Conservation (phyloP, 2,329 filamentous ascomycete genomes). For the Fusarium dimerum region DNA sequence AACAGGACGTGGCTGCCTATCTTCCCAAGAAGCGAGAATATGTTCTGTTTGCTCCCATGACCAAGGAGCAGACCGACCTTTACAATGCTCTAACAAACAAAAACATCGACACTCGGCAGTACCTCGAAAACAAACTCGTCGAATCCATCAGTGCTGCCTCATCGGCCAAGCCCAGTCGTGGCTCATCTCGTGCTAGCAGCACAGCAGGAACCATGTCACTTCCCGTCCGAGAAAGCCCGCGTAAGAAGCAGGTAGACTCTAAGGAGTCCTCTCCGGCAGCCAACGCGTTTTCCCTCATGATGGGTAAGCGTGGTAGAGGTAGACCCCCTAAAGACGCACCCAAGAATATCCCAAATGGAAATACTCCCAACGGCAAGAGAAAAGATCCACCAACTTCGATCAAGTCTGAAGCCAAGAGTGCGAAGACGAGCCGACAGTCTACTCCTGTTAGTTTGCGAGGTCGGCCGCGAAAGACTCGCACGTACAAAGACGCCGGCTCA, state of each 20-base stretch:
- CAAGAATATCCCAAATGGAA: constrained; percentile 22
- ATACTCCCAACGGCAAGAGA: constrained; percentile 31
- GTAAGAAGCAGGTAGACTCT: constrained; percentile 30
- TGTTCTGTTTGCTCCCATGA: constrained; percentile 90
- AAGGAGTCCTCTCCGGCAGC: constrained; percentile 12
- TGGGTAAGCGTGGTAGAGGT: constrained; percentile 42
- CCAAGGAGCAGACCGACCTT: constrained; percentile 84
- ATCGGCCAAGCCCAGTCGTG: constrained; percentile 34
- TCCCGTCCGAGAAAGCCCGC: constrained; percentile 39
- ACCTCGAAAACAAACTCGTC: constrained; percentile 77
- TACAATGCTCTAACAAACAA: constrained; percentile 69
- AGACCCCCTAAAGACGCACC: constrained; percentile 23
- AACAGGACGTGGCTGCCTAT: constrained; percentile 87
- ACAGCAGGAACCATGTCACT: constrained; percentile 30
- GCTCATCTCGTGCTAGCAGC: constrained; percentile 43
- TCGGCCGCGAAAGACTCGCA: constrained; percentile 49
- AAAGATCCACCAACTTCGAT: constrained; percentile 32
- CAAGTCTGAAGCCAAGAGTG: constrained; percentile 61
- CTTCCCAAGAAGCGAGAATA: constrained; percentile 98
- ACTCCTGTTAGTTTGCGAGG: constrained; percentile 64
- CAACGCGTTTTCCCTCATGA: constrained; percentile 58
- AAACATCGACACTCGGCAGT: constrained; percentile 64
- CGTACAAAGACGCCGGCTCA: constrained; percentile 57
- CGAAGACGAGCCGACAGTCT: constrained; percentile 72
- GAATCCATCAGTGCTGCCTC: constrained; percentile 51